A percentile compares a stretch with the other conserved stretches of the same genome.
These are phyloP conservation scores for Pyrenopolyporus hunteri DNA, from an alignment of 495 filamentous ascomycete genomes.

Conservation along the genomic window DNA sequence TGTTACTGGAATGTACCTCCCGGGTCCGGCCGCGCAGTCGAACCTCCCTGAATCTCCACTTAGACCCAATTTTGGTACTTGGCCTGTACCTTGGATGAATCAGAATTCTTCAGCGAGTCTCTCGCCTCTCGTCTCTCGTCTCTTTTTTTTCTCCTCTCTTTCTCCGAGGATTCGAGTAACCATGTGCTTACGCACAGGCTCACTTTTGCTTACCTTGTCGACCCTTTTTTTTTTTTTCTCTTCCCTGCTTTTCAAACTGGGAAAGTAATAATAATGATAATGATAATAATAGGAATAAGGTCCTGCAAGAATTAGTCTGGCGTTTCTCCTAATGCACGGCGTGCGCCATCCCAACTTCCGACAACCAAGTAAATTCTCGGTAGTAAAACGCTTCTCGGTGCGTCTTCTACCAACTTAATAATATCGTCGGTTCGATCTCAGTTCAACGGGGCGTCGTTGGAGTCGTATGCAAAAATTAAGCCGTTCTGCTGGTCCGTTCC, in stretches of 20 bases:
- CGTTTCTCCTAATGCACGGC: too few relatives aligned
- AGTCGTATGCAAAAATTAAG: not conserved
- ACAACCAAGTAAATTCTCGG: not conserved
- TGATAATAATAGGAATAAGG: too few relatives aligned
- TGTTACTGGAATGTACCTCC: constrained; percentile 16
- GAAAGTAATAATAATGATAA: too few relatives aligned
- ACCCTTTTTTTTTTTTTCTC: not conserved
- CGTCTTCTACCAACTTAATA: constrained; percentile 4
- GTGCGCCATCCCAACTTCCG: not conserved
- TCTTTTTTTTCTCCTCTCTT: not conserved
- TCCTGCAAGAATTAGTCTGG: too few relatives aligned
- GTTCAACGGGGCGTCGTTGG: constrained; percentile 4
- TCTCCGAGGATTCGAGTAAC: not conserved
- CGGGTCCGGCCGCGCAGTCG: not conserved
- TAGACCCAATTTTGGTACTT: constrained; percentile 24
- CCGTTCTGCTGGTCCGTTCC: not conserved
- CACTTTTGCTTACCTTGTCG: too few relatives aligned
- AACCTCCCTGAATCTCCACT: not conserved
- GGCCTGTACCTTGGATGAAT: constrained; percentile 2
- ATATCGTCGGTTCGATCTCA: constrained; percentile 22
- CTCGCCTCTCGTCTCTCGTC: not conserved
- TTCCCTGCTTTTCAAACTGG: not conserved
- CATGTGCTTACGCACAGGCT: constrained; percentile 23
- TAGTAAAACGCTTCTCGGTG: not conserved
- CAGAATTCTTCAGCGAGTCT: constrained; percentile 25